These are phyloP conservation scores for Phytophthora pinifolia DNA, from an alignment of 352 stramenopile genomes.

Conservation along the genomic window DNA sequence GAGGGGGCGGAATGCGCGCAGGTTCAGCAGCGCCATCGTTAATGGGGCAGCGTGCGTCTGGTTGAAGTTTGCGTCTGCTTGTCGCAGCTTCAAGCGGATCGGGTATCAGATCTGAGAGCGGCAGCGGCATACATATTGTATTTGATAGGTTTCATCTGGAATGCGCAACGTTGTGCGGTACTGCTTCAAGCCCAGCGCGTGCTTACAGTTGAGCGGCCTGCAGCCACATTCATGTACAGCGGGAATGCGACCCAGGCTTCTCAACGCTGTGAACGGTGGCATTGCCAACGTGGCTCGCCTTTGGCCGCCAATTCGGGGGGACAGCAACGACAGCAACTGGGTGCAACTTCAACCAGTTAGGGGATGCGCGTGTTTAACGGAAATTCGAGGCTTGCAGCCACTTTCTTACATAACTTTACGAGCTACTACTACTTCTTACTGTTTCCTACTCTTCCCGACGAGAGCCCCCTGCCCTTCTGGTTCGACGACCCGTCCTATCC, in stretches of 20 bases:
- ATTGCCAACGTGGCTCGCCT: not conserved
- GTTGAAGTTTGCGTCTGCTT: not conserved
- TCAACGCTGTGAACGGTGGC: not conserved
- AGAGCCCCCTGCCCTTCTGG: conserved; percentile 11
- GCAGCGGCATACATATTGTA: not conserved
- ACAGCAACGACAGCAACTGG: no score
- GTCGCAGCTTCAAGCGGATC: not conserved
- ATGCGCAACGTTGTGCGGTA: no score
- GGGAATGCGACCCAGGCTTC: not conserved
- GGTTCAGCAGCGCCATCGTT: conserved; percentile 11
- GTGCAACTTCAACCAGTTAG: no score
- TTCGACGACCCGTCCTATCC: conserved; percentile 6
- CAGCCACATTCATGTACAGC: no score
- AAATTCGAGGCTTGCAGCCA: no score
- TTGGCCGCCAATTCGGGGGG: not conserved
- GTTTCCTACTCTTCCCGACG: conserved; percentile 21
- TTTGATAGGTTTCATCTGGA: no score
- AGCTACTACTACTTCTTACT: conserved; percentile 10
- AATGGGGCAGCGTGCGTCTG: conserved; percentile 5
- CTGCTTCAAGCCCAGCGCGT: no score
- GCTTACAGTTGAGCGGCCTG: no score
- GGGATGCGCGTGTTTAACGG: not conserved
- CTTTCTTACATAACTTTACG: no score
- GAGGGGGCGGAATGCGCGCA: conserved; percentile 6
- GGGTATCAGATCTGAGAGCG: conserved; percentile 3